Evolutionary conservation across 768 basidiomycete genomes (phyloP), one percentile per base, ranked within the genome.

Genomic region (Heimioporus sp.): DNA sequence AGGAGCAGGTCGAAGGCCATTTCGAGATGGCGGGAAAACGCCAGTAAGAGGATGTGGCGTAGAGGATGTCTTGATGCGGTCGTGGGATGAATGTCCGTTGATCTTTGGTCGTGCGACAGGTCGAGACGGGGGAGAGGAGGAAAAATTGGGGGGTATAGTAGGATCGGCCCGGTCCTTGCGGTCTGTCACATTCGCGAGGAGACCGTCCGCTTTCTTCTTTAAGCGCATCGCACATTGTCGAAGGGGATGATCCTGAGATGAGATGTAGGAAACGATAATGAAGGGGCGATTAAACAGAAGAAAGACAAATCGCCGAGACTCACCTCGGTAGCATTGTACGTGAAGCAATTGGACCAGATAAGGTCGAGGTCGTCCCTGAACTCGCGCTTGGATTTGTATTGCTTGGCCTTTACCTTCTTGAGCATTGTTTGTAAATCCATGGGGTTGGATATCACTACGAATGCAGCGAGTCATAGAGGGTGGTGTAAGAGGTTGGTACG

Each of bases 381-480:
- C 62, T 95, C 90, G 57, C 83, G 78, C 73, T 98, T 98, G 30
- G 86, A 91, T 72, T 95, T 94, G 80, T 97, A 98, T 43, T 83
- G 80, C 66, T 90, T 91, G 52, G 80, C 76, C 74, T 97, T 98
- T 66, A 98, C 88, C 72, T 95, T 95, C 79, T 86, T 92, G 46
- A 87, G 78, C 81, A 99, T 90, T 0, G 94, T 90, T 55, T 85
- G 85, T 40, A 98, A 77, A 74, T 99, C 97, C 97, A 99, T 99
- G 5, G 97, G 94, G 56, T 85, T 85, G 49, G 86, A 73, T 68
- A 99, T 97, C 59, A 96, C 97, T 98, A 63, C 11, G 19, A 58
- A 34, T 45, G 16, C 49, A 17, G 41, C 42, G 13, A n/a, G 6
- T 20, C 41, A 13, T 10, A 19, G 19, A 31, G 13, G 32, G 8